Base-by-base conservation (phyloP, 208 protist species). In the Leishmania amazonensis region DNA sequence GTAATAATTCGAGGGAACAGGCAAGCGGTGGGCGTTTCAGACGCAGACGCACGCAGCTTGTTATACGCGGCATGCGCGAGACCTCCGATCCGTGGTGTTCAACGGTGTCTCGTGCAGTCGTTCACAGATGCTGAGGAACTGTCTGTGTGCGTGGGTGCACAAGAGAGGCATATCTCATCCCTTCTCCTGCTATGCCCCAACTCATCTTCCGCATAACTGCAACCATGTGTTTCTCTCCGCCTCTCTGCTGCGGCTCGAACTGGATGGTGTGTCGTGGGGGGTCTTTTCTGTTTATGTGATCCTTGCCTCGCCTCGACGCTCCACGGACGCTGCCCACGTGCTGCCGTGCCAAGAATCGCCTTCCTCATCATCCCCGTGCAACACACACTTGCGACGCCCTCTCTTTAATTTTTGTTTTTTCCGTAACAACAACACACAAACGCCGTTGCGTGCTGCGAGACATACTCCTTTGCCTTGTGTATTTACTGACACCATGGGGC, bases 401-500 rank as follows among this genome's bases (percentile, higher is more conserved):
- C 65, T n/a, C 35, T 42, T 28, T n/a, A 19, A 17, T 11, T 17
- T 47, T 15, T 45, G 6, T 28, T 31, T 72, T 72, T 17, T 49
- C 24, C n/a, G 40, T 24, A 49, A 53, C 5, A 74, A 54, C 68
- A 42, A 62, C 7, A 76, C 49, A 45, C 51, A 76, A 54, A 40
- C 47, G n/a, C 31, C 35, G 31, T n/a, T 15, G 35, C 28, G 73
- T 38, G 35, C 57, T 31, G 24, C 17, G 24, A n/a, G 3, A 24
- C 40, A 13, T 65, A 45, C 75, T 76, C 38, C 21, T 72, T 67
- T 21, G 15, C 47, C 67, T 28, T 31, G 47, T 57, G 24, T 31
- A 28, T 51, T 78, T 31, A 51, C 54, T 7, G 5, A 57, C 17
- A 40, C 71, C 78, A 98, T 97, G 94, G 94, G 98, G 79, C 93